phyloP scores from a whole-genome alignment of 257 asterid genomes.

The Thymus mandschuricus region DNA sequence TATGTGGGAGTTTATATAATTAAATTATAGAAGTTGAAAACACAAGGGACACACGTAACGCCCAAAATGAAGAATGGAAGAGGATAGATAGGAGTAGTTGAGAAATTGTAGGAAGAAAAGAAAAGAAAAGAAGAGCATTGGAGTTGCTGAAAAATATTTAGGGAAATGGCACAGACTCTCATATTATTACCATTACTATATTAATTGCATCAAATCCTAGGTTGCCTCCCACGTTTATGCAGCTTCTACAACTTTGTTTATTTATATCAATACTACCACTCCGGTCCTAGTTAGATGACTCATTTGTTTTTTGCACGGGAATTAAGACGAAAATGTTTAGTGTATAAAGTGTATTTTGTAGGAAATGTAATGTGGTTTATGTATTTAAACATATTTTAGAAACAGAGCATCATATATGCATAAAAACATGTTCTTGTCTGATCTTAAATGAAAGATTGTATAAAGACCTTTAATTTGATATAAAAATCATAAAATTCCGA shows the following conservation, averaged over 20 bases:
- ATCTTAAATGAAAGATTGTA: too few species aligned
- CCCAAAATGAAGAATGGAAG: slow-evolving; percentile 21
- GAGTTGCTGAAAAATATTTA: slow-evolving; percentile 15
- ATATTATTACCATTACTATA: background rate
- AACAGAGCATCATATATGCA: too few species aligned
- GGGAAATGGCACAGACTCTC: background rate
- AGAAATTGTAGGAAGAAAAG: background rate
- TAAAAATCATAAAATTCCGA: too few species aligned
- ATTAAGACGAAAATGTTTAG: too few species aligned
- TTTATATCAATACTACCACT: too few species aligned
- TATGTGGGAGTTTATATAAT: background rate
- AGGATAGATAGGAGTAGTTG: slow-evolving; percentile 13
- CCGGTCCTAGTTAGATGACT: too few species aligned
- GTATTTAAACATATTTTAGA: too few species aligned
- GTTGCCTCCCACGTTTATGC: slow-evolving; percentile 41
- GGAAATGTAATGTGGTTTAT: too few species aligned
- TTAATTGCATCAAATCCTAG: slow-evolving; percentile 35
- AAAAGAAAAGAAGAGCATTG: background rate
- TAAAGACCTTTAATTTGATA: too few species aligned
- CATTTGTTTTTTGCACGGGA: too few species aligned
- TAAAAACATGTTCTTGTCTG: too few species aligned
- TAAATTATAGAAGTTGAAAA: background rate
- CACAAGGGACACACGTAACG: slow-evolving; percentile 15
- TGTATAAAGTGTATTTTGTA: too few species aligned
- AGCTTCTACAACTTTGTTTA: background rate